These are phyloP conservation scores for Symmetrospora coprosmae DNA, from an alignment of 768 basidiomycete genomes.

Conservation along the genomic window DNA sequence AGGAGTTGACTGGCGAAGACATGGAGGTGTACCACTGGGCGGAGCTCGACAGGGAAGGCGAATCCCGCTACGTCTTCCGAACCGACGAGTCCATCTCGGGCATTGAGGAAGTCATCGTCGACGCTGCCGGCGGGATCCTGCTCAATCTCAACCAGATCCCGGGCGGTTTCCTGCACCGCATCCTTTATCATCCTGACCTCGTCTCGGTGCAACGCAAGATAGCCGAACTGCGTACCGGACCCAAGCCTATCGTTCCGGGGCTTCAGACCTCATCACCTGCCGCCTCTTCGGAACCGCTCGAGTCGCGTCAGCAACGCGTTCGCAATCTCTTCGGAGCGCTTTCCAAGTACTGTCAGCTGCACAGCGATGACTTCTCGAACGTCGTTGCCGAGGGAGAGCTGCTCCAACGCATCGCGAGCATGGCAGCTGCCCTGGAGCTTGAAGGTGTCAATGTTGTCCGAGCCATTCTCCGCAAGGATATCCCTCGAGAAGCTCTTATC, in stretches of 20 bases:
- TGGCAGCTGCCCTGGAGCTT: not conserved
- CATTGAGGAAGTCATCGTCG: not conserved
- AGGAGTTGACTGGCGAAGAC: not conserved
- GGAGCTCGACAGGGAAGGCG: not conserved
- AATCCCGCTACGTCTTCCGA: not conserved
- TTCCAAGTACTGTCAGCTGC: not conserved
- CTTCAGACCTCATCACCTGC: no score
- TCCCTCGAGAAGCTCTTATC: not conserved
- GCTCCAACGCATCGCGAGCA: not conserved
- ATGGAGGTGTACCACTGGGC: slow-evolving; percentile 5
- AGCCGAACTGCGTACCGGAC: no score
- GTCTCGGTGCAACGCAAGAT: not conserved
- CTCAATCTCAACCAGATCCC: not conserved
- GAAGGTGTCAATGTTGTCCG: not conserved
- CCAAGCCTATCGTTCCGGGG: no score
- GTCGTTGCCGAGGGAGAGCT: not conserved
- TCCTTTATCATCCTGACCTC: not conserved
- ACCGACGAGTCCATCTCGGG: not conserved
- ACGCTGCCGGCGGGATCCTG: not conserved
- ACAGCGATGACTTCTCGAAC: not conserved
- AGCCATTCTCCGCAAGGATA: not conserved
- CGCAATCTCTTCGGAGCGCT: not conserved
- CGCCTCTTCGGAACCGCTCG: no score
- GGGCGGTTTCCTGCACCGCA: not conserved
- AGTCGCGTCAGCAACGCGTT: not conserved